Base-by-base conservation (phyloP, 257 asterid genomes). In the Scutellaria barbata region DNA sequence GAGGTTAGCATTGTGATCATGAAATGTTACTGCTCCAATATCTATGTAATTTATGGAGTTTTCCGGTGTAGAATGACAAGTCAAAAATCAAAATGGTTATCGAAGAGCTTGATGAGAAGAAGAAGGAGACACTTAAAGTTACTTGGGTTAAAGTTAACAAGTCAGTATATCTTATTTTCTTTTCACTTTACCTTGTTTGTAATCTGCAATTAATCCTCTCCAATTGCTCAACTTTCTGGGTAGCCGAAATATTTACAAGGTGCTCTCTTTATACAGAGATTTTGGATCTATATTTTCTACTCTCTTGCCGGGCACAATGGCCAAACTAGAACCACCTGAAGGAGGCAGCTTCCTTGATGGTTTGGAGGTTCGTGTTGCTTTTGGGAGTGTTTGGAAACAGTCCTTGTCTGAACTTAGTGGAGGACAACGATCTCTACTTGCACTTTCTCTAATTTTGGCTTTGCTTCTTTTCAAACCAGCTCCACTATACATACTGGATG, bases 41-140 rank as follows among this genome's bases (percentile, higher is more conserved):
- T 65, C 54, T 58, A 50, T 68, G 73, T 73, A 66, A 74, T 77
- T 81, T 80, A 80, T 20, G 55, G 22, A 14, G 68, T 17, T 54
- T 70, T 74, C 41, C 45, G 63, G 1, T 81, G 75, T 71, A 92
- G 99, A 92, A 95, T 71, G 98, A 95, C 88, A 95, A 92, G 81
- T 85, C 96, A 65, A 95, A 95, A 79, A 95, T 95, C 77, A 88
- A 88, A 80, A 84, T 81, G 96, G 96, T 92, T 51, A 95, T 95
- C 54, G 94, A 95, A 84, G 99, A 95, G 85, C 98, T 95, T 69
- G 99, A 95, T 59, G 97, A 95, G 95, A 89, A 95, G 87, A 95
- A 95, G 83, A 92, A 89, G 80, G 96, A 89, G 77, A 89, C 98
- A 8, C 94, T 95, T 35, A 81, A 88, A 81, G 98, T 95, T 77